Conservation (phyloP, 768 basidiomycete genomes). For the Mycena chlorophos region DNA sequence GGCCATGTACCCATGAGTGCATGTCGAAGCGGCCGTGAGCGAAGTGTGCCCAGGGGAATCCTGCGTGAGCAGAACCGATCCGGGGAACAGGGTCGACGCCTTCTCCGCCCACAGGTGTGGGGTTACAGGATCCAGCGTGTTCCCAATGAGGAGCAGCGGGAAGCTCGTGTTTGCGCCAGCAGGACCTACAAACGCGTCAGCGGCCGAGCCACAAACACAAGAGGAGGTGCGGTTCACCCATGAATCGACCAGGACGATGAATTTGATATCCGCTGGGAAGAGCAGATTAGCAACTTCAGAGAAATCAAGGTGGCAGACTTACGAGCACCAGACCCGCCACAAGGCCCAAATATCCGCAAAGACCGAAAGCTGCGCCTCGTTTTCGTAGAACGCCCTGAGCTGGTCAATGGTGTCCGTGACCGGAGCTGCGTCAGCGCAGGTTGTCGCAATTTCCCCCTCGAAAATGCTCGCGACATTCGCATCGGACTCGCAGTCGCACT, state of each 20-base stretch:
- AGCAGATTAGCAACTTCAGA: neutral
- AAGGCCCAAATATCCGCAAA: constrained; percentile 5
- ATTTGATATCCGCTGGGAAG: constrained; percentile 7
- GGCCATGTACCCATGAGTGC: constrained; percentile 24
- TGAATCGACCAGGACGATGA: constrained; percentile 15
- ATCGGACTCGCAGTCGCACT: constrained; percentile 30
- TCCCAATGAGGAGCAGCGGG: constrained; percentile 32
- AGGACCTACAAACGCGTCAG: constrained; percentile 22
- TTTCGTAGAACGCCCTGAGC: neutral
- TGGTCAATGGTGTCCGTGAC: neutral
- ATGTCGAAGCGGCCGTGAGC: constrained; percentile 32
- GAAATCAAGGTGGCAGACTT: neutral
- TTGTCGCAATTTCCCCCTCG: constrained; percentile 1
- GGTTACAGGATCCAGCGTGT: constrained; percentile 22
- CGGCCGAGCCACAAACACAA: neutral
- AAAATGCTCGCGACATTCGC: neutral
- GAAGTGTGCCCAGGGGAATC: constrained; percentile 32
- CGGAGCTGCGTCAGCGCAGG: neutral
- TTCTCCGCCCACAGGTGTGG: constrained; percentile 1
- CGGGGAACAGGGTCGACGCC: neutral
- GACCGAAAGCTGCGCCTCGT: constrained; percentile 5
- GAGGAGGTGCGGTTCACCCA: constrained; percentile 17
- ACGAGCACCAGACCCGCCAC: constrained; percentile 9
- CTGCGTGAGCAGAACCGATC: constrained; percentile 5
- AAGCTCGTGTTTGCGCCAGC: constrained; percentile 33